phyloP scores from a whole-genome alignment of 805 yeast species.

The Candida andamanensis region DNA sequence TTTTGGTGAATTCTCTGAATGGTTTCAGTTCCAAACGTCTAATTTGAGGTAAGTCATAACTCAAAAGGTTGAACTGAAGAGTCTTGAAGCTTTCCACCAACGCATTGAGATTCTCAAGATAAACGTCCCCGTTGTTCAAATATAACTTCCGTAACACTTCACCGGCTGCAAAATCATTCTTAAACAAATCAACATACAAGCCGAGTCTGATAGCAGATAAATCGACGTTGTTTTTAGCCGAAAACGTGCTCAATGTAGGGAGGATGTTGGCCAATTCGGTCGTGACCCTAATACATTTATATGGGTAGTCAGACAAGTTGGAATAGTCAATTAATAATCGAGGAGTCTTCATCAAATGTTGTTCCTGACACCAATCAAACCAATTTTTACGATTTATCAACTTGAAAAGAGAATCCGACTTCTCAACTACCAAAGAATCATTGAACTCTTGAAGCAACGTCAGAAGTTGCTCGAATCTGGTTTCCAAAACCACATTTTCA shows the following conservation, averaged over 20 bases:
- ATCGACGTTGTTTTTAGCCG: slow-evolving; percentile 5
- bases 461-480: slow-evolving; percentile 1
- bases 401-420: slow-evolving; percentile 6
- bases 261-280: slow-evolving; percentile 9
- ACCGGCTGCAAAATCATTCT: slow-evolving; percentile 4
- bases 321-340: slow-evolving; percentile 11
- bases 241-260: slow-evolving; percentile 7
- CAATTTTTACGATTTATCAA: slow-evolving; percentile 9
- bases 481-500: slow-evolving; percentile 1
- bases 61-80: slow-evolving; percentile 4
- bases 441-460: slow-evolving; percentile 1
- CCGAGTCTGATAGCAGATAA: slow-evolving; percentile 9
- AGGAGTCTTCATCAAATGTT: slow-evolving; percentile 3
- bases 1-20: slow-evolving; percentile 8
- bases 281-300: slow-evolving; percentile 4
- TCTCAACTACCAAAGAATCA: background rate
- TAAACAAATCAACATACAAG: slow-evolving; percentile 5
- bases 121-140: slow-evolving; percentile 9
- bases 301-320: slow-evolving; percentile 9
- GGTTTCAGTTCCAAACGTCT: slow-evolving; percentile 4
- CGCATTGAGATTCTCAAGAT: slow-evolving; percentile 6
- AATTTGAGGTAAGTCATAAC: slow-evolving; percentile 5
- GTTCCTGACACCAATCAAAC: slow-evolving; percentile 13
- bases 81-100: slow-evolving; percentile 9
- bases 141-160: slow-evolving; percentile 3